Conservation (phyloP, 1,284 basidiomycete genomes). For the Pulveroboletus sp. region DNA sequence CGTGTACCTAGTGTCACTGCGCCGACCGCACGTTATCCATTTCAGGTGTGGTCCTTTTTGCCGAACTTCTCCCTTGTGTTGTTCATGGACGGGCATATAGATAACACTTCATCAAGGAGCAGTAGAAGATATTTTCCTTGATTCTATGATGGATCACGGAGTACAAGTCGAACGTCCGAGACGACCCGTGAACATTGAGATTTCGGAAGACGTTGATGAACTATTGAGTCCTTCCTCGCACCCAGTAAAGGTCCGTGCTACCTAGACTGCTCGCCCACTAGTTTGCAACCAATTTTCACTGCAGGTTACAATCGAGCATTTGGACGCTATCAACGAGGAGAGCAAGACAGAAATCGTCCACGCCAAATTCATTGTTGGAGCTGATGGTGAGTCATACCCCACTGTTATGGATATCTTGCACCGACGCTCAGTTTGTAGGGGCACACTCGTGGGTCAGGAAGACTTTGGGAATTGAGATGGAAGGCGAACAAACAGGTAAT, state of each 20-base stretch:
- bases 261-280: background rate
- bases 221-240: slow-evolving; percentile 48
- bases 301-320: slow-evolving; percentile 46
- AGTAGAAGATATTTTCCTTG: slow-evolving; percentile 70
- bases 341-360: slow-evolving; percentile 19
- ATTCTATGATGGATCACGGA: slow-evolving; percentile 55
- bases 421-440: slow-evolving; percentile 41
- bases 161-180: slow-evolving; percentile 60
- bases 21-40: slow-evolving; percentile 44
- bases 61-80: background rate
- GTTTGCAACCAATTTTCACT: background rate
- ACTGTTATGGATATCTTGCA: background rate
- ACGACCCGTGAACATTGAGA: slow-evolving; percentile 53
- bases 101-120: slow-evolving; percentile 74
- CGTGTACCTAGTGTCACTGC: slow-evolving; percentile 48
- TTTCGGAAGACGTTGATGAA: slow-evolving; percentile 46
- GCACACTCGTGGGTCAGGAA: slow-evolving; percentile 77
- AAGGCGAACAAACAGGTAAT: slow-evolving; percentile 14
- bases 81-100: background rate
- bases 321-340: slow-evolving; percentile 35
- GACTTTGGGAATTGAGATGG: slow-evolving; percentile 5
- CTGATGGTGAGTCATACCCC: slow-evolving; percentile 49
- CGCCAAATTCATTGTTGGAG: slow-evolving; percentile 65
- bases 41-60: background rate
- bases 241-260: slow-evolving; percentile 52